These are phyloP conservation scores for Trypanosoma theileri DNA, from an alignment of 208 protist species.

Conservation along the genomic window DNA sequence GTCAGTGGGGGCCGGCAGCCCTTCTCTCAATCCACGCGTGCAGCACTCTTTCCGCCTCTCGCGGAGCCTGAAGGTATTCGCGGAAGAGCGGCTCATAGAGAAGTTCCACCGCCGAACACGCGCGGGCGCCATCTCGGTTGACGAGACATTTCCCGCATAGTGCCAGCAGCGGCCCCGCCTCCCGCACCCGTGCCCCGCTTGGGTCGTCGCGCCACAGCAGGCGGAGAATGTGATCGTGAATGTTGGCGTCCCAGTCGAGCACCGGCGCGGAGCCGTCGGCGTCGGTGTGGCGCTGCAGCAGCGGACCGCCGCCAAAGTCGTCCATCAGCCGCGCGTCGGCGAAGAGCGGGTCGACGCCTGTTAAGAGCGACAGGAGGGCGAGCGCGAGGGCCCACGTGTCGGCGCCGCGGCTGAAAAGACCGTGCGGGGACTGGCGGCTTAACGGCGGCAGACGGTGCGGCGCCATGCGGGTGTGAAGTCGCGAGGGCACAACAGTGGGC, in stretches of 20 bases:
- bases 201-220: constrained; percentile 42
- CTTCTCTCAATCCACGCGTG: constrained; percentile 10
- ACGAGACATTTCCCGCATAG: constrained; percentile 65
- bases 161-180: constrained; percentile 40
- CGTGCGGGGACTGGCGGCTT: constrained; percentile 63
- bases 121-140: constrained; percentile 39
- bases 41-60: constrained; percentile 8
- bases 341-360: constrained; percentile 81
- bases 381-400: constrained; percentile 78
- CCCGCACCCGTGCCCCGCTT: constrained; percentile 4
- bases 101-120: constrained; percentile 38
- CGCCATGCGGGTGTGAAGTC: too few species aligned
- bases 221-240: constrained; percentile 45
- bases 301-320: constrained; percentile 76
- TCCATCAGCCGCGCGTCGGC: constrained; percentile 47
- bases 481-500: too few species aligned
- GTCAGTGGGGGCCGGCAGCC: neutral
- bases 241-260: constrained; percentile 80
- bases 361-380: constrained; percentile 61
- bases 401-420: constrained; percentile 49
- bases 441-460: constrained; percentile 52
- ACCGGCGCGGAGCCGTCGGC: constrained; percentile 14
- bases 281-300: constrained; percentile 41
- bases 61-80: constrained; percentile 27
- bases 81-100: constrained; percentile 50